phyloP scores from a whole-genome alignment of 257 asterid species.

The Jacaranda copaia region DNA sequence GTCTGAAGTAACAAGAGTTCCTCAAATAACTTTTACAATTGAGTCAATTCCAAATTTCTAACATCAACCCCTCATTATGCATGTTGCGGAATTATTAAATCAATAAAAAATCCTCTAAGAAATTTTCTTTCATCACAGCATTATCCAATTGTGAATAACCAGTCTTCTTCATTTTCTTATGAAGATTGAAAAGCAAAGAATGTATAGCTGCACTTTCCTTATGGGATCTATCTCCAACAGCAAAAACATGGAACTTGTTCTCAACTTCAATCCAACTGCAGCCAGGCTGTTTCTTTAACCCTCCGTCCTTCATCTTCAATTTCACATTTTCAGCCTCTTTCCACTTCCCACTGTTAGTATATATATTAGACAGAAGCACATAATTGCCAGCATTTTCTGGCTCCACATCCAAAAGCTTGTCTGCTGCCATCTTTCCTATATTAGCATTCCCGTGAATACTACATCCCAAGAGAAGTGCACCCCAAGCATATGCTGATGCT shows the following conservation, averaged over 20 bases:
- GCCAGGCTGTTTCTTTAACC: slow-evolving; percentile 76
- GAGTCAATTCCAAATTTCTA: too few relatives aligned
- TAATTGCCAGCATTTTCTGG: slow-evolving; percentile 41
- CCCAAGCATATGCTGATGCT: slow-evolving; percentile 50
- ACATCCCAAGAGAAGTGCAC: slow-evolving; percentile 67
- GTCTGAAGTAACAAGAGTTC: too few relatives aligned
- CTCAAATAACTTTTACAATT: too few relatives aligned
- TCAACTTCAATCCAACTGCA: slow-evolving; percentile 75
- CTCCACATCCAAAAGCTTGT: slow-evolving; percentile 45
- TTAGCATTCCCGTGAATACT: slow-evolving; percentile 55
- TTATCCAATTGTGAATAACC: slow-evolving; percentile 6
- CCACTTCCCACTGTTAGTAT: slow-evolving; percentile 45
- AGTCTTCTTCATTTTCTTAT: slow-evolving; percentile 54
- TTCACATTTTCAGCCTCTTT: slow-evolving; percentile 58
- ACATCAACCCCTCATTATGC: background rate
- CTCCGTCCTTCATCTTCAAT: slow-evolving; percentile 60
- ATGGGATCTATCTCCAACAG: slow-evolving; percentile 51
- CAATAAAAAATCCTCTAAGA: slow-evolving; percentile 6
- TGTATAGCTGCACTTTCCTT: slow-evolving; percentile 38
- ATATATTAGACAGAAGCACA: slow-evolving; percentile 47
- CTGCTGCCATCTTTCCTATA: slow-evolving; percentile 54
- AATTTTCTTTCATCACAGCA: slow-evolving; percentile 25
- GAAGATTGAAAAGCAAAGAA: slow-evolving; percentile 48
- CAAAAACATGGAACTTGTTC: slow-evolving; percentile 58
- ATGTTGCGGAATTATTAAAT: background rate